Base-by-base conservation (phyloP, 2,329 filamentous ascomycete species). In the Cyphellophora attinorum region DNA sequence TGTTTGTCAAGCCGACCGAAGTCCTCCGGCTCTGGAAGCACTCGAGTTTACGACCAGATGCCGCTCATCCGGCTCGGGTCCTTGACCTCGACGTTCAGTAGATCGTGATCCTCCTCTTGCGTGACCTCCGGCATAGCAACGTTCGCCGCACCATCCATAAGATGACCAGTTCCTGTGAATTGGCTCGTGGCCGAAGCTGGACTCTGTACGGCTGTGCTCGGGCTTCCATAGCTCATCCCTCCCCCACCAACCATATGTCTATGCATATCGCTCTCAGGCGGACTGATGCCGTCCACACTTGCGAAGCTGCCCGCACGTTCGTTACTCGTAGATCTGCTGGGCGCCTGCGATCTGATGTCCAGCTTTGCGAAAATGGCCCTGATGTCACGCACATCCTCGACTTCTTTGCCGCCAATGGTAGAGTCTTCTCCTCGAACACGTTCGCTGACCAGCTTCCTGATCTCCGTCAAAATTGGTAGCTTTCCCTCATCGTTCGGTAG, bases 361-460 rank as follows among this genome's bases (percentile, higher is more conserved):
- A 80, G 61, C 35, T 68, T 76, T 30, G 72, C 68, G 47, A 86
- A 88, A 15, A 93, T 68, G 19, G 81, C 75, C 44, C 77, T 79
- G 58, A 91, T 77, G 49, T 89, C 80, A 29, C 77, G 74, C 13
- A 91, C 58, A 46, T 79, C 81, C 51, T 84, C 76, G 5, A 64
- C 63, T 14, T 34, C 23, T 12, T 25, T 15, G 13, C 15, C n/a
- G 19, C 17, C 12, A 11, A 34, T 23, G 12, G 6, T 19, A 11
- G 27, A 35, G 13, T 33, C 64, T 58, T 39, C 65, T 55, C 44
- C 72, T 12, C 73, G 33, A 33, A 45, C 34, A 14, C 85, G 74
- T 45, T 91, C 84, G 48, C 84, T 78, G 17, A 86, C 84, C 58
- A 94, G 88, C 27, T 76, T 72, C 13, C 88, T 80, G 41, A 94